A percentile compares a stretch with the other conserved stretches of the same genome.
These are phyloP conservation scores for Apiotrichum siamense DNA, from an alignment of 1,284 basidiomycete genomes.

Conservation along the genomic window DNA sequence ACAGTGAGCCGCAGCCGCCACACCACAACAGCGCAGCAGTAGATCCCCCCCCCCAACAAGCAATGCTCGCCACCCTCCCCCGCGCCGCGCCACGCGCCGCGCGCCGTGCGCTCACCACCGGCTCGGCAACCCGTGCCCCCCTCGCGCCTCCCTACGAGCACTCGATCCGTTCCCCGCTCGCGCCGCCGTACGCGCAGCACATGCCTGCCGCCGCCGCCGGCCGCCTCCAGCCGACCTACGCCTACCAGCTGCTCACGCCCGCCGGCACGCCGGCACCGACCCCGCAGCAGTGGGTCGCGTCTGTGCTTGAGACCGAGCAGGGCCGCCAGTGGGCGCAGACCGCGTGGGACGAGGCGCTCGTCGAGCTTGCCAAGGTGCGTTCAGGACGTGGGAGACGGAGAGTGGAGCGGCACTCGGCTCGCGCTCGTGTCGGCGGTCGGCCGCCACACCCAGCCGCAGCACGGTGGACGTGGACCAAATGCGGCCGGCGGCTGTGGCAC, in stretches of 20 bases:
- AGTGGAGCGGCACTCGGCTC: no score
- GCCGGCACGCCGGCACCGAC: background rate
- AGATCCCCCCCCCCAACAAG: background rate
- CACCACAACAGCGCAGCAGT: no score
- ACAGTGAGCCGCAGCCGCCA: background rate
- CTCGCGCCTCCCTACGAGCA: constrained; percentile 18
- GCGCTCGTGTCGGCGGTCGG: no score
- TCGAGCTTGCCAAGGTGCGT: constrained; percentile 10
- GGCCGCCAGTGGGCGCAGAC: constrained; percentile 13
- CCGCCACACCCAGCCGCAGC: no score
- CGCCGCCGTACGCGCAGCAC: constrained; percentile 15
- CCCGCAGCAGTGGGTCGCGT: constrained; percentile 10
- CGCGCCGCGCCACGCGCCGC: constrained; percentile 14
- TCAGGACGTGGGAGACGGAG: no score
- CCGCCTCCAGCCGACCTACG: constrained; percentile 15
- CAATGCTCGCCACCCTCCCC: constrained; percentile 15
- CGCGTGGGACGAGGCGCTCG: constrained; percentile 9
- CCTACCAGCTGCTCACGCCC: constrained; percentile 8
- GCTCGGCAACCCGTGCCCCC: constrained; percentile 10
- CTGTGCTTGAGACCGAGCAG: constrained; percentile 5
- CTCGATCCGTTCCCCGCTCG: constrained; percentile 9
- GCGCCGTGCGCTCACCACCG: constrained; percentile 16
- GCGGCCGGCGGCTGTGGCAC: no score
- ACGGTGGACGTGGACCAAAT: no score
- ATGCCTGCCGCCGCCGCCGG: constrained; percentile 1